These are phyloP conservation scores for Xylaria sp. DNA, from an alignment of 2,329 filamentous ascomycete species.

Conservation along the genomic window DNA sequence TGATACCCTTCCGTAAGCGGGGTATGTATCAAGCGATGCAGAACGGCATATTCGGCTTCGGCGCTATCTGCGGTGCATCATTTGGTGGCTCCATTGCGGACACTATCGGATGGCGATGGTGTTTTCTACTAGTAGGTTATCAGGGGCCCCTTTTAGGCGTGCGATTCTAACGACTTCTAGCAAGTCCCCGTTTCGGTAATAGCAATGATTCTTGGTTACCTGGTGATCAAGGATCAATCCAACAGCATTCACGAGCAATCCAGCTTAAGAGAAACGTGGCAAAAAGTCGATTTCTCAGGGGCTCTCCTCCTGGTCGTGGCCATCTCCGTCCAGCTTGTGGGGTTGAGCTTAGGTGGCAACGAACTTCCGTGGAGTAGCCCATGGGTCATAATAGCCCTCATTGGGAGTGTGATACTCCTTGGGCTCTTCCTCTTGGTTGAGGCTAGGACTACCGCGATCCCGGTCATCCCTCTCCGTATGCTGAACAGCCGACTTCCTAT, in stretches of 20 bases:
- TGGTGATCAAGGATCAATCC: constrained; percentile 54
- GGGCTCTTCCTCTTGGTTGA: constrained; percentile 52
- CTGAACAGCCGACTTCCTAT: constrained; percentile 57
- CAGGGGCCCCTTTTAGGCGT: background rate
- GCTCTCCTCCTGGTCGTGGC: constrained; percentile 59
- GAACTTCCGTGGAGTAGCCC: constrained; percentile 55
- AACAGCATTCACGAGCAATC: constrained; percentile 33
- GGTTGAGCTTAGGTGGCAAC: constrained; percentile 59
- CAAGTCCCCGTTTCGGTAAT: constrained; percentile 62
- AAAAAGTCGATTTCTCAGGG: constrained; percentile 60
- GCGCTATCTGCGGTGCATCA: constrained; percentile 63
- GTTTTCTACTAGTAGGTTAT: constrained; percentile 54
- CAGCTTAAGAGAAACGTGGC: constrained; percentile 48
- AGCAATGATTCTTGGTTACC: constrained; percentile 56
- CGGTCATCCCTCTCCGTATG: constrained; percentile 59
- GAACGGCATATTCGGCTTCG: constrained; percentile 64
- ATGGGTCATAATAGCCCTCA: constrained; percentile 49
- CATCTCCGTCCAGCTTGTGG: constrained; percentile 60
- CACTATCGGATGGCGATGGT: constrained; percentile 68
- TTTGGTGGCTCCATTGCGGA: constrained; percentile 68
- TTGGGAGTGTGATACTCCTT: constrained; percentile 47
- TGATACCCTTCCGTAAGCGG: constrained; percentile 59
- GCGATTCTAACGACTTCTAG: constrained; percentile 5
- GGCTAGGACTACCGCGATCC: constrained; percentile 51
- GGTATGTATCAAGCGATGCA: constrained; percentile 65